phyloP scores from a whole-genome alignment of 1,284 basidiomycete species.

The Fomitopsis pinicola region DNA sequence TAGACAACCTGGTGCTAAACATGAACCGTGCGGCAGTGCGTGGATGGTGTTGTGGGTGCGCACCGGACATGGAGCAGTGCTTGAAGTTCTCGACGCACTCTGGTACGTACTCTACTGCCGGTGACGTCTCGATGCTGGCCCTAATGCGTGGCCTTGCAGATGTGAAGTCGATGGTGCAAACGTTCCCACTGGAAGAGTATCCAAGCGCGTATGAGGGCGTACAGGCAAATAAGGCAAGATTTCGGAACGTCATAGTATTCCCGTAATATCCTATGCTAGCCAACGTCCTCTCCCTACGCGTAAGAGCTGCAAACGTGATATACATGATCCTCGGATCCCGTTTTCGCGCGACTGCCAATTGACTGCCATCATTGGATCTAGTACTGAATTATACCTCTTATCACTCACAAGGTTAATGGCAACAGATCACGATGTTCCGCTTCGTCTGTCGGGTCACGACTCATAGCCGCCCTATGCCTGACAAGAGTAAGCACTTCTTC shows the following conservation, averaged over 20 bases:
- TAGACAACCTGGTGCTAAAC: constrained; percentile 19
- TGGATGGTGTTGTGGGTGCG: constrained; percentile 22
- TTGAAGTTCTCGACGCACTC: constrained; percentile 15
- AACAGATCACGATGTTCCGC: no score
- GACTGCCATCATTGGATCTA: no score
- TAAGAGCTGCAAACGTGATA: no score
- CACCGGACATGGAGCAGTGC: constrained; percentile 21
- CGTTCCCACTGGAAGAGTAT: constrained; percentile 16
- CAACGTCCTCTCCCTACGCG: no score
- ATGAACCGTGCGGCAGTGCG: constrained; percentile 16
- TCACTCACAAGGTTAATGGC: no score
- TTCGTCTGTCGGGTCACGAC: no score
- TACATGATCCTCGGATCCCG: no score
- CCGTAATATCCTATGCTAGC: background rate
- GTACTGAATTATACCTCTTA: no score
- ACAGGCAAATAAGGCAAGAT: constrained; percentile 16
- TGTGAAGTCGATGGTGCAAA: constrained; percentile 19
- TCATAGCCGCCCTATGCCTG: no score
- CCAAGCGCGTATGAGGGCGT: constrained; percentile 17
- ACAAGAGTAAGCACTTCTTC: no score
- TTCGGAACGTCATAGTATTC: constrained; percentile 23
- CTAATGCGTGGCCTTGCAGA: constrained; percentile 1
- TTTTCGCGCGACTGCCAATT: no score
- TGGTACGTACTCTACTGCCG: background rate
- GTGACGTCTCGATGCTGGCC: background rate